A percentile compares a stretch with the other conserved stretches of the same genome.
These are phyloP conservation scores for Tuber magnatum DNA, from an alignment of 495 filamentous ascomycete species.

Conservation along the genomic window DNA sequence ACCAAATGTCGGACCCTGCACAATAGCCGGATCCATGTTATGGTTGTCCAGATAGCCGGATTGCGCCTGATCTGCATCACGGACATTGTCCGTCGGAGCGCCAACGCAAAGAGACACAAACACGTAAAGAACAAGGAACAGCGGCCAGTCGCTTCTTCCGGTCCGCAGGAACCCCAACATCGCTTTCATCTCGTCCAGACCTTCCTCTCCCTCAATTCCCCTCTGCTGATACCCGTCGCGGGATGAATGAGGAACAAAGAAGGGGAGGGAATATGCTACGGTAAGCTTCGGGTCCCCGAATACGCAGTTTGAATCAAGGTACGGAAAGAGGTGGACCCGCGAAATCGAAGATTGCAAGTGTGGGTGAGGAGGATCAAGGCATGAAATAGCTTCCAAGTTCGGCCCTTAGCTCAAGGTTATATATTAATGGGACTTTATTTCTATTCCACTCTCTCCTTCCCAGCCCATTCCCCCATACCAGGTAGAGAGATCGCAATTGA, in stretches of 20 bases:
- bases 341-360: neutral
- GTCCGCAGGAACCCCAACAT: neutral
- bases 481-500: neutral
- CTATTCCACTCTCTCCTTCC: neutral
- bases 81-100: conserved; percentile 42
- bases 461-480: neutral
- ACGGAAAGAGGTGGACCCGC: neutral
- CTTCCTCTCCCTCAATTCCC: neutral
- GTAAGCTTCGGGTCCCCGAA: neutral
- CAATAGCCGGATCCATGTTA: conserved; percentile 46
- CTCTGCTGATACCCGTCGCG: neutral
- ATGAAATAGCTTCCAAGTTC: neutral
- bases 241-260: neutral
- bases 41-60: conserved; percentile 46
- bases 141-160: neutral
- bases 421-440: neutral
- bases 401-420: neutral
- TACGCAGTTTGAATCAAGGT: neutral
- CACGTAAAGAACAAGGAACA: neutral
- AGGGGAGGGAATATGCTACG: neutral
- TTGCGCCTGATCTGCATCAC: conserved; percentile 45
- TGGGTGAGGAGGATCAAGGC: neutral
- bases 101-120: conserved; percentile 16
- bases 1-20: conserved; percentile 42
- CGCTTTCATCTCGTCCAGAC: neutral